phyloP scores from a whole-genome alignment of 2,329 filamentous ascomycete species.

The Immersiporthe knoxdaviesiana region DNA sequence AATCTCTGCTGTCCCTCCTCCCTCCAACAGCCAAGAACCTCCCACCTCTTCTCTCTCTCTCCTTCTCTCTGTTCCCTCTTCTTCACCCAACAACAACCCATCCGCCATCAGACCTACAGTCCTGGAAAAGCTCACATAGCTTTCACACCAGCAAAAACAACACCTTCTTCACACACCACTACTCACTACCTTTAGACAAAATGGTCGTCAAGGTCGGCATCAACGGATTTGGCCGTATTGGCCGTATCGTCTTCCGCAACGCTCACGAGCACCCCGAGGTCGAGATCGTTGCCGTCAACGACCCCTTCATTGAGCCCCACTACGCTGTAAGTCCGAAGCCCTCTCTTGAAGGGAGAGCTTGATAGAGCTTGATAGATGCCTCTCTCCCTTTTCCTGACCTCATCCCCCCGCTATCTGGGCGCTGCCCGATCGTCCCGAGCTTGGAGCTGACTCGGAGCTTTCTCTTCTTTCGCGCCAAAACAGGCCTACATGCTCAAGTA shows the following conservation, averaged over 20 bases:
- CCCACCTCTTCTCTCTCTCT: constrained; percentile 15
- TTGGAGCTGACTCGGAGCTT: constrained; percentile 37
- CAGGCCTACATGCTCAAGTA: constrained; percentile 99
- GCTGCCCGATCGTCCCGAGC: background rate
- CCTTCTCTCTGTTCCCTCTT: too few species aligned
- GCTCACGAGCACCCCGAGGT: constrained; percentile 87
- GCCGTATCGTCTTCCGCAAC: constrained; percentile 99
- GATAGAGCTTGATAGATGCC: constrained; percentile 11
- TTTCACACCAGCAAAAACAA: constrained; percentile 1
- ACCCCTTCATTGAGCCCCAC: constrained; percentile 97
- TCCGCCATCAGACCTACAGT: background rate
- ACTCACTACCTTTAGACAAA: constrained; percentile 39
- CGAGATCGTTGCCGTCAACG: constrained; percentile 95
- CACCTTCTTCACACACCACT: background rate
- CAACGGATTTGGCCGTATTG: constrained; percentile 99
- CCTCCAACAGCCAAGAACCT: background rate
- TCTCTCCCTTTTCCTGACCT: background rate
- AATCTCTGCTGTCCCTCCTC: constrained; percentile 28
- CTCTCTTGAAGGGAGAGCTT: constrained; percentile 10
- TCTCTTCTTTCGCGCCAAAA: constrained; percentile 19
- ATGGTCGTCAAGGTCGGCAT: constrained; percentile 82
- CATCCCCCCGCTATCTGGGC: background rate
- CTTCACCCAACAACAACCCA: constrained; percentile 23
- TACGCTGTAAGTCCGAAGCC: constrained; percentile 94
- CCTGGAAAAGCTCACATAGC: constrained; percentile 16